A percentile compares a stretch with the other conserved stretches of the same genome.
Conservation (phyloP, 169 alveolate genomes). For the Toxoplasma gondii region DNA sequence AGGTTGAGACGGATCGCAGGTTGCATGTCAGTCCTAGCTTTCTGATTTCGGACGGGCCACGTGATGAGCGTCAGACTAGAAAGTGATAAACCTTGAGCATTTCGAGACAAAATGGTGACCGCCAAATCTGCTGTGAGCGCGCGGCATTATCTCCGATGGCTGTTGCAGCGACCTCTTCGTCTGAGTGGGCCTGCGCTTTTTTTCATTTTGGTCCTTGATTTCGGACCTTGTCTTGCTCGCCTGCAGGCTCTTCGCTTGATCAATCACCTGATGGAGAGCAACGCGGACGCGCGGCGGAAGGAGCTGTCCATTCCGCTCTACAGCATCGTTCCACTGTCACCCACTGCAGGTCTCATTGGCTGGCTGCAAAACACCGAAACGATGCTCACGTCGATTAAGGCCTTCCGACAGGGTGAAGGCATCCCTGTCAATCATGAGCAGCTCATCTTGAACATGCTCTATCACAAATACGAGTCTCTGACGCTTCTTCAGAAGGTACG, state of each 20-base stretch:
- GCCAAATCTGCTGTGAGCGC: too few relatives aligned
- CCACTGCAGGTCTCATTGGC: constrained; percentile 87
- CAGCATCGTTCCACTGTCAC: constrained; percentile 87
- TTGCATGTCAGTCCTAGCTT: too few relatives aligned
- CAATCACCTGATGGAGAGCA: constrained; percentile 78
- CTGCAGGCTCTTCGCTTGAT: constrained; percentile 73
- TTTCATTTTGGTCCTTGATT: too few relatives aligned
- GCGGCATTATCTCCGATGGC: too few relatives aligned
- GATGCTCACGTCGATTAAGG: constrained; percentile 83
- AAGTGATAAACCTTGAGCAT: too few relatives aligned
- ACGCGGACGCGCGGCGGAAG: constrained; percentile 11
- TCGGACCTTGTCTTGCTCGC: not conserved
- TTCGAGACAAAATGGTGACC: too few relatives aligned
- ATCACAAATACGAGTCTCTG: constrained; percentile 82
- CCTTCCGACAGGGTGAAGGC: constrained; percentile 79
- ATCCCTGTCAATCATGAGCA: constrained; percentile 82
- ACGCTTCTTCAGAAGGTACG: constrained; percentile 76
- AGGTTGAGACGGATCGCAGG: too few relatives aligned
- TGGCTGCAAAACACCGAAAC: constrained; percentile 92
- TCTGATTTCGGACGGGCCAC: too few relatives aligned
- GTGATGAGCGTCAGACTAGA: too few relatives aligned
- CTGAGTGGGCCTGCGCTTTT: too few relatives aligned
- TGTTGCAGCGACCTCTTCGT: too few relatives aligned
- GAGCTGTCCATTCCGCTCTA: constrained; percentile 55
- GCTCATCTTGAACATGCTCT: constrained; percentile 77